These are phyloP conservation scores for Arabidopsis hybrid DNA, from an alignment of 441 rosid genomes.

Conservation along the genomic window DNA sequence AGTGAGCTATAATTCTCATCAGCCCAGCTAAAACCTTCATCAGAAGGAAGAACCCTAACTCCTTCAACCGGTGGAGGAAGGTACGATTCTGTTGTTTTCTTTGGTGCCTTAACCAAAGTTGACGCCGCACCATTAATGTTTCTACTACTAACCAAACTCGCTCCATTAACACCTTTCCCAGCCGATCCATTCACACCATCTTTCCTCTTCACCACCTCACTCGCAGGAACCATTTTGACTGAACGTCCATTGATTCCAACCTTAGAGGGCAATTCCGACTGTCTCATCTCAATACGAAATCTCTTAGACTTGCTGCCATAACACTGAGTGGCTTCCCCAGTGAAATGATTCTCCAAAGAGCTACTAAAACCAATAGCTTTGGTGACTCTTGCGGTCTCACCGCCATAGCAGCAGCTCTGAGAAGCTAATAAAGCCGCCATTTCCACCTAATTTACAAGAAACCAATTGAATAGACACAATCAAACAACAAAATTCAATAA, in stretches of 20 bases:
- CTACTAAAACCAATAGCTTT: slow-evolving; percentile 42
- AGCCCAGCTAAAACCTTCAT: slow-evolving; percentile 98
- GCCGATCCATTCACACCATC: slow-evolving; percentile 52
- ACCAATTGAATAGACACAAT: background rate
- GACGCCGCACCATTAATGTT: slow-evolving; percentile 46
- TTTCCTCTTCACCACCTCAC: slow-evolving; percentile 68
- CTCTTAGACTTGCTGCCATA: slow-evolving; percentile 40
- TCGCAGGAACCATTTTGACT: slow-evolving; percentile 83
- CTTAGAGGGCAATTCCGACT: slow-evolving; percentile 56
- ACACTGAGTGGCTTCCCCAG: background rate
- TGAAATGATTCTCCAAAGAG: too few relatives aligned
- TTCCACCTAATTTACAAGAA: slow-evolving; percentile 33
- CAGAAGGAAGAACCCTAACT: slow-evolving; percentile 78
- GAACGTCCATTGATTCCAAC: slow-evolving; percentile 65
- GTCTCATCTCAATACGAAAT: slow-evolving; percentile 67
- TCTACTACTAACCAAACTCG: slow-evolving; percentile 56
- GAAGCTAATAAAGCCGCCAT: slow-evolving; percentile 90
- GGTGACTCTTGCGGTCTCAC: slow-evolving; percentile 48
- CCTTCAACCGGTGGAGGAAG: slow-evolving; percentile 75
- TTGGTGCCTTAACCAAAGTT: slow-evolving; percentile 54
- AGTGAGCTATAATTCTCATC: slow-evolving; percentile 77
- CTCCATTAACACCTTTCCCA: slow-evolving; percentile 61
- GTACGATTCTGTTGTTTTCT: slow-evolving; percentile 46
- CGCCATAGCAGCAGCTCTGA: slow-evolving; percentile 69
- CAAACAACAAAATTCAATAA: background rate